Conservation (phyloP, 2,329 filamentous ascomycete genomes). For the Tolypocladium nubicola region DNA sequence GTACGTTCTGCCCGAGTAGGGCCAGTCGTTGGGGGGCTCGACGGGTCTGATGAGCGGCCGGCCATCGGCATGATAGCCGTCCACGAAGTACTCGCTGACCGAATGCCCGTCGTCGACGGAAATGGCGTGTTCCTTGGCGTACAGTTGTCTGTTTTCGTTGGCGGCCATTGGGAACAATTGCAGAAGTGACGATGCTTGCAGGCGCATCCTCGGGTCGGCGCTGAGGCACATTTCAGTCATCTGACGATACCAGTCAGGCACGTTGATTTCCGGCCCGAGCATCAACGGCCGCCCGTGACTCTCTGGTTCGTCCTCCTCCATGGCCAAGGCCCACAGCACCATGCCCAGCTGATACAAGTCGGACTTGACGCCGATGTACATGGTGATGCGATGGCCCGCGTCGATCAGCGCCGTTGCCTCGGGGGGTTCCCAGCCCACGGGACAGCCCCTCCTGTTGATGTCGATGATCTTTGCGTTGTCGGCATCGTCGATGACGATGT, state of each 20-base stretch:
- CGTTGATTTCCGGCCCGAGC: slow-evolving; percentile 44
- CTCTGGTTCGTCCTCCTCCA: slow-evolving; percentile 84
- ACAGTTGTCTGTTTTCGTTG: slow-evolving; percentile 8
- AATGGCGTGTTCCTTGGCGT: slow-evolving; percentile 17
- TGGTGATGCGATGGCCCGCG: slow-evolving; percentile 79
- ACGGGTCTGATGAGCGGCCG: slow-evolving; percentile 27
- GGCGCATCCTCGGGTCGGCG: slow-evolving; percentile 59
- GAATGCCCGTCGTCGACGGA: slow-evolving; percentile 29
- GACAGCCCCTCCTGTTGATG: slow-evolving; percentile 94
- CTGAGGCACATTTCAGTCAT: slow-evolving; percentile 70
- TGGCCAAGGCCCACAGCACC: slow-evolving; percentile 88
- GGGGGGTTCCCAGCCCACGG: slow-evolving; percentile 94
- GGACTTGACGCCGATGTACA: slow-evolving; percentile 97
- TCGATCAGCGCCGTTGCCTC: slow-evolving; percentile 80
- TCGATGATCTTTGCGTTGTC: slow-evolving; percentile 95
- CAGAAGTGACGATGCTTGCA: slow-evolving; percentile 64
- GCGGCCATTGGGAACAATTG: slow-evolving; percentile 47
- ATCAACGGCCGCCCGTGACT: slow-evolving; percentile 60
- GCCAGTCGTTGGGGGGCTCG: slow-evolving; percentile 33
- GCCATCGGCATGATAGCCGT: slow-evolving; percentile 21
- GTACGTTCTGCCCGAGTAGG: slow-evolving; percentile 26
- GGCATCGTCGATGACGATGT: slow-evolving; percentile 81
- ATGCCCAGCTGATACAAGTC: slow-evolving; percentile 94
- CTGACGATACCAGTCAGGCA: slow-evolving; percentile 70
- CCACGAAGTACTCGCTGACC: slow-evolving; percentile 26